Conservation (phyloP, 805 yeast species). For the Saccharomycopsis amapae region DNA sequence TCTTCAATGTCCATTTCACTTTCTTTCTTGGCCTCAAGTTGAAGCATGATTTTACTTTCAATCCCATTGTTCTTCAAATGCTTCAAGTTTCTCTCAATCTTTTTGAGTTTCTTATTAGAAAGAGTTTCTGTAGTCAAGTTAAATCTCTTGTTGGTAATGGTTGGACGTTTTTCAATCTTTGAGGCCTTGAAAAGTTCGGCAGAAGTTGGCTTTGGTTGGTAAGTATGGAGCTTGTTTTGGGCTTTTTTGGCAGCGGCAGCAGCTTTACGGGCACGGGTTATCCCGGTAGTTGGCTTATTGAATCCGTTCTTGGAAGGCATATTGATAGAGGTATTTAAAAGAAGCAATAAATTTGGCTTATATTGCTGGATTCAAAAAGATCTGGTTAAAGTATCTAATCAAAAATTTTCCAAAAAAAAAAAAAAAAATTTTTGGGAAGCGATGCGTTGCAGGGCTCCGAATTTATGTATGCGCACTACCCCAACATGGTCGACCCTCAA, state of each 20-base stretch:
- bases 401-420: too few species aligned
- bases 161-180: conserved; percentile 15
- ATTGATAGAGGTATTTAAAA: neutral
- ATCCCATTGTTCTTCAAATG: conserved; percentile 32
- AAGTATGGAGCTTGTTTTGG: conserved; percentile 9
- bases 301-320: conserved; percentile 83
- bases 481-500: too few species aligned
- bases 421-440: too few species aligned
- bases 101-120: conserved; percentile 71
- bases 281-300: conserved; percentile 64
- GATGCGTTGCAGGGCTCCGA: too few species aligned
- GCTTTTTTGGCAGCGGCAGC: conserved; percentile 4
- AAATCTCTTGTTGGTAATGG: conserved; percentile 21
- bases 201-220: conserved; percentile 19
- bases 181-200: conserved; percentile 12
- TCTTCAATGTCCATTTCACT: conserved; percentile 42
- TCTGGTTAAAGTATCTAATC: too few species aligned
- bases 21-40: conserved; percentile 14
- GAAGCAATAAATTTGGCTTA: too few species aligned
- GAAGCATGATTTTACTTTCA: conserved; percentile 12
- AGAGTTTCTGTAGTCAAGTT: conserved; percentile 48
- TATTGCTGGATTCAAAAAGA: too few species aligned
- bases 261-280: conserved; percentile 9
- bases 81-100: conserved; percentile 71
- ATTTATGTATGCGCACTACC: too few species aligned